Evolutionary conservation across 305 asterid genomes (phyloP).

Genomic region (Plantago lanceolata): DNA sequence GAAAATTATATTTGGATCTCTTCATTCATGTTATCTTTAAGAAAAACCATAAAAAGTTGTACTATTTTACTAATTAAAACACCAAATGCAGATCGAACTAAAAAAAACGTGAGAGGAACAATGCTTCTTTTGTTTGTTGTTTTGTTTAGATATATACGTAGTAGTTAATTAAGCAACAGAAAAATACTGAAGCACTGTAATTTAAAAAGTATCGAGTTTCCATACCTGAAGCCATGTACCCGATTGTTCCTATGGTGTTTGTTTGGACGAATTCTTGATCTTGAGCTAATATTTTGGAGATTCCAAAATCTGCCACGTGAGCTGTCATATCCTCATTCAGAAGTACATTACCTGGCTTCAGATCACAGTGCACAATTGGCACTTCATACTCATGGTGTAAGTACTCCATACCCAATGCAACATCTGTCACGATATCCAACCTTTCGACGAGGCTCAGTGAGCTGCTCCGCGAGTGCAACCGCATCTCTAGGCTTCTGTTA

Average conservation of each 20-base stretch:
- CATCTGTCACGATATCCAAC: conserved; percentile 31
- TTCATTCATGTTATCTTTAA: too few relatives aligned
- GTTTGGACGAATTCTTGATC: conserved; percentile 25
- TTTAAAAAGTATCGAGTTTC: not conserved
- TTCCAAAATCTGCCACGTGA: conserved; percentile 40
- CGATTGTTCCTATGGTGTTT: conserved; percentile 38
- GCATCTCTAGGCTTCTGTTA: conserved; percentile 35
- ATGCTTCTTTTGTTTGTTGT: not conserved
- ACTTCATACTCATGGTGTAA: conserved; percentile 33
- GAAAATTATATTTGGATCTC: too few relatives aligned
- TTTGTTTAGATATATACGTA: not conserved
- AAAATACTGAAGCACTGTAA: too few relatives aligned
- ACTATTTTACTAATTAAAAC: too few relatives aligned
- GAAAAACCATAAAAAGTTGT: too few relatives aligned
- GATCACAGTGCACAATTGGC: conserved; percentile 38
- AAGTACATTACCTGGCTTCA: conserved; percentile 35
- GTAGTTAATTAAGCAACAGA: not conserved
- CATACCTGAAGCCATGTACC: conserved; percentile 44
- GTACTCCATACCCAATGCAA: conserved; percentile 36
- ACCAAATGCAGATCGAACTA: too few relatives aligned
- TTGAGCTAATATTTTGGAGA: conserved; percentile 32
- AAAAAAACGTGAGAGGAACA: too few relatives aligned
- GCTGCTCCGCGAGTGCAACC: conserved; percentile 28
- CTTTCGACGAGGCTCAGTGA: conserved; percentile 27
- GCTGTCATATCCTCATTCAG: conserved; percentile 38